Evolutionary conservation across 306 rosid genomes (phyloP).

Genomic region (Fragaria ananassa): DNA sequence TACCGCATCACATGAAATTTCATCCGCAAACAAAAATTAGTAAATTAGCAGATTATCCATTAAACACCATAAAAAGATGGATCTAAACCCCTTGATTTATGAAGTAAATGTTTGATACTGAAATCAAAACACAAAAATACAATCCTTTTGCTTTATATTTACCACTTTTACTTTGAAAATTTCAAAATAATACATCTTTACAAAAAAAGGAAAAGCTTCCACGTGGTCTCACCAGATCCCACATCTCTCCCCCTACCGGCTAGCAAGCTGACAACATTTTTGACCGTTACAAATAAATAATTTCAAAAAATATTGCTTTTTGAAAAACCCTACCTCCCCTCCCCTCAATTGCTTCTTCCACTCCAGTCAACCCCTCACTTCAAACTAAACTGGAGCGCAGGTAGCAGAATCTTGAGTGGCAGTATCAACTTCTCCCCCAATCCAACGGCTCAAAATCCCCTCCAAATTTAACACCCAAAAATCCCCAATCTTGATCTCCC

Average conservation of each 20-base stretch:
- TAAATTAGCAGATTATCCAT: neutral
- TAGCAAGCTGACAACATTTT: slow-evolving; percentile 32
- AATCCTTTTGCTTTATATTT: neutral
- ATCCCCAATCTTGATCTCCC: slow-evolving; percentile 19
- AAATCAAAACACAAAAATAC: neutral
- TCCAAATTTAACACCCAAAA: slow-evolving; percentile 26
- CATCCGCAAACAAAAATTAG: neutral
- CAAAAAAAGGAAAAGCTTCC: slow-evolving; percentile 8
- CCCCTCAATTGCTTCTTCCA: slow-evolving; percentile 31
- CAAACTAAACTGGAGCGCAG: slow-evolving; percentile 11
- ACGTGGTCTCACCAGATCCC: slow-evolving; percentile 33
- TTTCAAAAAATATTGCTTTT: slow-evolving; percentile 31
- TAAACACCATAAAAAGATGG: neutral
- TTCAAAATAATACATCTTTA: slow-evolving; percentile 14
- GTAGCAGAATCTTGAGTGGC: slow-evolving; percentile 28
- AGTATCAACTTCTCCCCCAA: slow-evolving; percentile 25
- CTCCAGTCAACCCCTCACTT: slow-evolving; percentile 7
- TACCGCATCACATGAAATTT: neutral
- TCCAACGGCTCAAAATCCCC: slow-evolving; percentile 37
- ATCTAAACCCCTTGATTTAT: neutral
- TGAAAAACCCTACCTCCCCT: slow-evolving; percentile 11
- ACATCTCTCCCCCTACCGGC: slow-evolving; percentile 15
- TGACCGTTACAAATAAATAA: slow-evolving; percentile 56
- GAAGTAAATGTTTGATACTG: neutral
- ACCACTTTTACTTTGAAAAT: neutral